These are phyloP conservation scores for Coniferiporia sulphurascens DNA, from an alignment of 1,284 basidiomycete species.

Conservation along the genomic window DNA sequence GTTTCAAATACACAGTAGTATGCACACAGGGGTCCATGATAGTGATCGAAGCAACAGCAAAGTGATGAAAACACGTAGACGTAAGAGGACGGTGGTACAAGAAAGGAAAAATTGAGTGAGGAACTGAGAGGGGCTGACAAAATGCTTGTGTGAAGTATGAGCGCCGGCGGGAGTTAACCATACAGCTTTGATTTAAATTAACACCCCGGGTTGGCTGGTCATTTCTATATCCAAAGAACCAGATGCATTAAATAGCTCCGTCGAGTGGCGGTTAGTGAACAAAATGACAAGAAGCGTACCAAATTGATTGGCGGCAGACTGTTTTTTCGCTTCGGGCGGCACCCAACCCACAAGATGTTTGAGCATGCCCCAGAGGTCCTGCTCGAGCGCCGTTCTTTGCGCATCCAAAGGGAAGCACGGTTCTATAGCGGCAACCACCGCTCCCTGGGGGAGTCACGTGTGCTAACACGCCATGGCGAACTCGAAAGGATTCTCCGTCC, in stretches of 20 bases:
- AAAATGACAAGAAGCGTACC: slow-evolving; percentile 1
- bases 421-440: too few species aligned
- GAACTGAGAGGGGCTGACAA: background rate
- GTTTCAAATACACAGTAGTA: too few species aligned
- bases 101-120: background rate
- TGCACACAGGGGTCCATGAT: too few species aligned
- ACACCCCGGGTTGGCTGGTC: background rate
- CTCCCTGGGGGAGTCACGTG: background rate
- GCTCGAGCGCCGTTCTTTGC: slow-evolving; percentile 11
- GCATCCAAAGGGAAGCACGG: slow-evolving; percentile 7
- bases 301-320: slow-evolving; percentile 1
- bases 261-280: background rate
- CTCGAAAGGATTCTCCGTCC: too few species aligned
- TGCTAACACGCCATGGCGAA: background rate
- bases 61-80: background rate
- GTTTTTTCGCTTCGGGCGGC: slow-evolving; percentile 6
- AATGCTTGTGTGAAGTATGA: background rate
- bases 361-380: slow-evolving; percentile 12
- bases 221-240: slow-evolving; percentile 3
- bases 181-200: background rate
- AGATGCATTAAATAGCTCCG: background rate
- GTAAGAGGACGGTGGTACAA: background rate
- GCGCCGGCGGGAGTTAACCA: too few species aligned
- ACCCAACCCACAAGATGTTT: slow-evolving; percentile 14
- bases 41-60: background rate